Evolutionary conservation across 345 rosid genomes (phyloP).

Genomic region (Pugionium dolabratum): DNA sequence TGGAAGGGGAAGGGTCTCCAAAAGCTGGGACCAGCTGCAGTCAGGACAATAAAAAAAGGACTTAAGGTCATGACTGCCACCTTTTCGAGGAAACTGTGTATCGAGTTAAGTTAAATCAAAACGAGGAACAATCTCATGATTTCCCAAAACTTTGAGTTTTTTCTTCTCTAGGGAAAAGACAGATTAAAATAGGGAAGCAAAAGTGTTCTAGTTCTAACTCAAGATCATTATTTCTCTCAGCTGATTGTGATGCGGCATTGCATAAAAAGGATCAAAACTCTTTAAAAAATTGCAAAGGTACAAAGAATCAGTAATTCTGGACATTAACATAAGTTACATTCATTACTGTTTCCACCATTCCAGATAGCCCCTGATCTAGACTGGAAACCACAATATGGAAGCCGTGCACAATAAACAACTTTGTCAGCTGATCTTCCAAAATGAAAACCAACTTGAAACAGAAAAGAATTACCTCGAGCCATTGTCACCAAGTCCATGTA

Average conservation of each 20-base stretch:
- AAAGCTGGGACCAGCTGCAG: constrained; percentile 97
- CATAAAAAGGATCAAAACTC: background rate
- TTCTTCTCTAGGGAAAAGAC: background rate
- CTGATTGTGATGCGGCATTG: constrained; percentile 2
- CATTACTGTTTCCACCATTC: constrained; percentile 8
- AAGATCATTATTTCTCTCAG: background rate
- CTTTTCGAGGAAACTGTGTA: background rate
- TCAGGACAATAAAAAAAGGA: constrained; percentile 21
- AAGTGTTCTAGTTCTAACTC: background rate
- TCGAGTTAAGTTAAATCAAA: constrained; percentile 2
- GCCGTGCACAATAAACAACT: background rate
- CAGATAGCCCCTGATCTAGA: background rate
- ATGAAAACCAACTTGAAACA: background rate
- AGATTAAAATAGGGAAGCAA: background rate
- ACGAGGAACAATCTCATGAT: constrained; percentile 3
- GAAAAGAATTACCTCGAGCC: constrained; percentile 67
- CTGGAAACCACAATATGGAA: background rate
- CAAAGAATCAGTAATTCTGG: constrained; percentile 34
- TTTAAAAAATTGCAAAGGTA: background rate
- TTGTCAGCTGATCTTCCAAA: constrained; percentile 1
- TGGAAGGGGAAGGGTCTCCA: constrained; percentile 92
- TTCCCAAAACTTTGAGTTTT: background rate
- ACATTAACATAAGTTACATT: constrained; percentile 18
- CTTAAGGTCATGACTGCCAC: background rate
- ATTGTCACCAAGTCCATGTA: constrained; percentile 95